Conservation (phyloP, 306 rosid genomes). For the Dalbergia cochinchinensis region DNA sequence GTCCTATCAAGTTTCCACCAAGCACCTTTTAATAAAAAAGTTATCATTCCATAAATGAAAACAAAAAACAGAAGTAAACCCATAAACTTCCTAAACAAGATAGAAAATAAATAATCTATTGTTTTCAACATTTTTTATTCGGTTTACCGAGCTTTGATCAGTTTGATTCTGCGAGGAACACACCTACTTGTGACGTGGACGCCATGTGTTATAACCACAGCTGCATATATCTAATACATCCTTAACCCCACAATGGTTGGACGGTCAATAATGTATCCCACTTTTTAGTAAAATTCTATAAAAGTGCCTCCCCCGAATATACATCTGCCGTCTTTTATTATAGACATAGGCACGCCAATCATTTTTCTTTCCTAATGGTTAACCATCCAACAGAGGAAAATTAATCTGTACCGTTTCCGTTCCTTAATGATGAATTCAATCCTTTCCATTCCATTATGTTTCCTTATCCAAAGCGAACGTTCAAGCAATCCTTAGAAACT, state of each 20-base stretch:
- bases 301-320: conserved; percentile 15
- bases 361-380: neutral
- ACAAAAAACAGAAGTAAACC: neutral
- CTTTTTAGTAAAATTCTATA: conserved; percentile 1
- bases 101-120: neutral
- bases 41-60: neutral
- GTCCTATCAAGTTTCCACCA: neutral
- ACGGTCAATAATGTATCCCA: neutral
- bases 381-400: conserved; percentile 19
- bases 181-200: neutral
- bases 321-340: neutral
- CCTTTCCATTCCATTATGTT: conserved; percentile 16
- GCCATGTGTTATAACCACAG: neutral
- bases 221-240: neutral
- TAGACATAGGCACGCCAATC: neutral
- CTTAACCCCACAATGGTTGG: neutral
- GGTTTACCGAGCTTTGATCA: neutral
- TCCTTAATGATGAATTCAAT: conserved; percentile 6
- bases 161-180: neutral
- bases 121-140: neutral
- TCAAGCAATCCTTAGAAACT: conserved; percentile 22
- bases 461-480: neutral
- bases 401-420: neutral
- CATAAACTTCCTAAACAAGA: neutral
- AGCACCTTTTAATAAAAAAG: neutral